Evolutionary conservation across 1,284 basidiomycete genomes (phyloP).

Genomic region (Ustilago lituana): DNA sequence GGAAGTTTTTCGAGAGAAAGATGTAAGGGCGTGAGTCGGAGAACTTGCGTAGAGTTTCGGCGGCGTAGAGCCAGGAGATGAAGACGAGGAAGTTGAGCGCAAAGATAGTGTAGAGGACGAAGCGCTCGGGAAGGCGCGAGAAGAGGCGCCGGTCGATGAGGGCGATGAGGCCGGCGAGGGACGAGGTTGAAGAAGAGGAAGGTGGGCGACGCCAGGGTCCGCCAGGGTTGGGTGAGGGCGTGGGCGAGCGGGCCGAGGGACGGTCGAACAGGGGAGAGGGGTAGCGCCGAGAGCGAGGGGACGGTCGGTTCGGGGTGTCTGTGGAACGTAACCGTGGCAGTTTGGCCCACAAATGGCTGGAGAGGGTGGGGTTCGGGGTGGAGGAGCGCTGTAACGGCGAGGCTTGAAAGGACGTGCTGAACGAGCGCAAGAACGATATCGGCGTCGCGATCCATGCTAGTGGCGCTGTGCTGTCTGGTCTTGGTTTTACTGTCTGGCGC

Average conservation of each 20-base stretch:
- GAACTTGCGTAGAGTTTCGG: slow-evolving; percentile 64
- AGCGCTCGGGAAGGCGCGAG: slow-evolving; percentile 2
- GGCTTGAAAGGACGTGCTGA: slow-evolving; percentile 3
- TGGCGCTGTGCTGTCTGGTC: too few relatives aligned
- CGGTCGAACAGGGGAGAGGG: slow-evolving; percentile 20
- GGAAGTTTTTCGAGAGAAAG: slow-evolving; percentile 79
- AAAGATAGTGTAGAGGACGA: slow-evolving; percentile 40
- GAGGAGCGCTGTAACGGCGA: too few relatives aligned
- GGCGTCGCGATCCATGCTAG: background rate
- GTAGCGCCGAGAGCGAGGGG: background rate
- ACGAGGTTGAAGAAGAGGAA: background rate
- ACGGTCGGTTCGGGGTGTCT: slow-evolving; percentile 1
- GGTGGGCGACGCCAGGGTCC: background rate
- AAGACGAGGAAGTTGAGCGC: slow-evolving; percentile 53
- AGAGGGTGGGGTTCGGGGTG: too few relatives aligned
- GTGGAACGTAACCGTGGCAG: slow-evolving; percentile 9
- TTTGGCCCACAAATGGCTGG: slow-evolving; percentile 3
- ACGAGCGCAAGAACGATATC: slow-evolving; percentile 13
- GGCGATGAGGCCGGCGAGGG: slow-evolving; percentile 1
- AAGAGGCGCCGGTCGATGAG: slow-evolving; percentile 11
- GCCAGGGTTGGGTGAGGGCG: background rate
- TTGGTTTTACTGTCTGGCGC: too few relatives aligned
- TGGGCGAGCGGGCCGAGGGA: background rate
- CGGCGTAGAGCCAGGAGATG: slow-evolving; percentile 46
- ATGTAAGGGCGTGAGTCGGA: slow-evolving; percentile 71